Evolutionary conservation across 441 rosid genomes (phyloP), one percentile per base, ranked within the genome.

Genomic region (Euphorbia schlechtendalii): DNA sequence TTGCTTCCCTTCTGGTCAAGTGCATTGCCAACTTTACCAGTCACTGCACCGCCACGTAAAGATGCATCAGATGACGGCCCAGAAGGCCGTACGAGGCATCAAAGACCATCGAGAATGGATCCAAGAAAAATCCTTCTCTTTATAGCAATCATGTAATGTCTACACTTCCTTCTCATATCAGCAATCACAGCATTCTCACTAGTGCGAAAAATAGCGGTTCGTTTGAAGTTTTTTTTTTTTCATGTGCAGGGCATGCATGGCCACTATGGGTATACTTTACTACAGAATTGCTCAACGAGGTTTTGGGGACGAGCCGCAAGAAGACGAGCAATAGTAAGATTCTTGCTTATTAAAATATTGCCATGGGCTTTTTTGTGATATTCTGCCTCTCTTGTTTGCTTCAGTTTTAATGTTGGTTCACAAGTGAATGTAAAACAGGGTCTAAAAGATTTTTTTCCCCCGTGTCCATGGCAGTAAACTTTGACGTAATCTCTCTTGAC

Each of bases 1-100:
- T 78, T 94, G 84, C 84, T 94, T 68, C 98, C 98, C 30, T 94
- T 94, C 81, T 94, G 99, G 98, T 94, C 98, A 74, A 91, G 84
- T 82, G 82, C 99, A 65, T 80, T 94, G 68, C 99, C 99, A 54
- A 86, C 90, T 38, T 79, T 94, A 71, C 99, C 98, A 3, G 99
- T 94, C 66, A 91, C 92, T 59, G 99, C 94, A 69, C 99, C 99
- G 70, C 74, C 89, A 17, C 96, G 94, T 43, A 94, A 84, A 69
- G 96, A 86, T 64, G 76, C 79, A 63, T 53, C 81, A 67, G 93
- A 87, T 65, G 96, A 85, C 74, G 75, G 65, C 67, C 30, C 80
- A 56, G 99, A 91, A 70, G 86, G 82, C 45, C 96, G 88, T 61
- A 25, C 56, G 34, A 84, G 87, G 77, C 92, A 82, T 68, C 90